Conservation (phyloP, 1,284 basidiomycete genomes). For the Pterula multifida region DNA sequence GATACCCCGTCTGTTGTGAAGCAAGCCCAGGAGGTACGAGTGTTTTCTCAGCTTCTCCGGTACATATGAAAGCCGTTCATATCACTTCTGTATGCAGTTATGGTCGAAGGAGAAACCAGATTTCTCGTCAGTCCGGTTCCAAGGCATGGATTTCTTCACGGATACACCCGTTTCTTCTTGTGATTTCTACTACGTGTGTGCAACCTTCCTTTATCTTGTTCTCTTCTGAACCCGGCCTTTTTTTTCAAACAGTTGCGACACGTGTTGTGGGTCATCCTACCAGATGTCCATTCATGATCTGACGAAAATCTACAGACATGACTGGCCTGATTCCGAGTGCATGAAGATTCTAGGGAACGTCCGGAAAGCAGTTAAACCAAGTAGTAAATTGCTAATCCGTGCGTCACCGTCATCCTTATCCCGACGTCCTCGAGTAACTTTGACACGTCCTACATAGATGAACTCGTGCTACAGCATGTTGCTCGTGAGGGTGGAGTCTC, state of each 20-base stretch:
- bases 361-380: conserved; percentile 16
- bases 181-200: conserved; percentile 31
- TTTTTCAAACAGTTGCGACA: conserved; percentile 7
- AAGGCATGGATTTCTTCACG: conserved; percentile 26
- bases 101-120: conserved; percentile 19
- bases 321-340: conserved; percentile 1
- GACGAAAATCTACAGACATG: conserved; percentile 8
- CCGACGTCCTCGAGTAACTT: neutral
- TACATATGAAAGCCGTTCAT: neutral
- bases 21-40: conserved; percentile 19
- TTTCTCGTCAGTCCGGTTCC: conserved; percentile 13
- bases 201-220: neutral
- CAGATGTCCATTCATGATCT: neutral
- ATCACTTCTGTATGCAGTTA: conserved; percentile 5
- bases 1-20: conserved; percentile 27
- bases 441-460: conserved; percentile 9
- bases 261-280: conserved; percentile 5
- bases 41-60: conserved; percentile 3
- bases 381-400: conserved; percentile 22
- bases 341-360: conserved; percentile 17
- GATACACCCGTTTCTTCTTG: conserved; percentile 24
- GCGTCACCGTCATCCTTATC: conserved; percentile 5
- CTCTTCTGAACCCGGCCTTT: neutral
- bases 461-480: conserved; percentile 9
- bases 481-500: conserved; percentile 10